Base-by-base conservation (phyloP, 768 basidiomycete species). In the Kwoniella shandongensis region DNA sequence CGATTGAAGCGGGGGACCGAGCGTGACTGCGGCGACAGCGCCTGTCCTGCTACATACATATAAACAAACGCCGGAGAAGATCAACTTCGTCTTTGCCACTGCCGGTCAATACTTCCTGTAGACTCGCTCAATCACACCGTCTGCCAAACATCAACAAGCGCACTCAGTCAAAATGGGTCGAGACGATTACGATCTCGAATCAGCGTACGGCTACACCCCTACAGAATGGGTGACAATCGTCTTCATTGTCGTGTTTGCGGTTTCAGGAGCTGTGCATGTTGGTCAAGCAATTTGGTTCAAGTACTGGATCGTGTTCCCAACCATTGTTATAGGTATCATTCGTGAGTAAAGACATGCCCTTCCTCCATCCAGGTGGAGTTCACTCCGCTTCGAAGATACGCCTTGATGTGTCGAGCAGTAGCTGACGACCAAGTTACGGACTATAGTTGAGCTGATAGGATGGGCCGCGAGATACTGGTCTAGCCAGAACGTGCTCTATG, bases 251-350 rank as follows among this genome's bases (percentile, higher is more conserved):
- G 49, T 61, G 3, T 72, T 72, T 47, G 8, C 50, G 22, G 46
- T 69, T 12, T 54, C 61, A 25, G 65, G 62, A 1, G 4, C 59
- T 12, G 32, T 44, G 0, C 66, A 67, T 32, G 20, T 46, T 20
- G 36, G 44, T 20, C 59, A 61, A 51, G 63, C 65, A 1, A 41
- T 32, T 20, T 49, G 68, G 25, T 59, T 57, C 15, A 61, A 63
- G 26, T 67, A 67, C 51, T 76, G 73, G 73, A 66, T 72, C 63
- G 50, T 74, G 26, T 60, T 45, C 53, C 71, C 70, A 2, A 74
- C 72, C 6, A 50, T 71, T 2, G 57, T 73, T 27, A 27, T 25
- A 4, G 44, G 44, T 22, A 23, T 22, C 26, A 10, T 26, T 17
- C 18, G 44, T 46, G 23, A 27, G 44, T 46, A 8, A 11, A 8